A percentile compares a stretch with the other conserved stretches of the same genome.
Evolutionary conservation across 2,329 filamentous ascomycete species (phyloP).

Genomic region (Tolypocladium tropicale): DNA sequence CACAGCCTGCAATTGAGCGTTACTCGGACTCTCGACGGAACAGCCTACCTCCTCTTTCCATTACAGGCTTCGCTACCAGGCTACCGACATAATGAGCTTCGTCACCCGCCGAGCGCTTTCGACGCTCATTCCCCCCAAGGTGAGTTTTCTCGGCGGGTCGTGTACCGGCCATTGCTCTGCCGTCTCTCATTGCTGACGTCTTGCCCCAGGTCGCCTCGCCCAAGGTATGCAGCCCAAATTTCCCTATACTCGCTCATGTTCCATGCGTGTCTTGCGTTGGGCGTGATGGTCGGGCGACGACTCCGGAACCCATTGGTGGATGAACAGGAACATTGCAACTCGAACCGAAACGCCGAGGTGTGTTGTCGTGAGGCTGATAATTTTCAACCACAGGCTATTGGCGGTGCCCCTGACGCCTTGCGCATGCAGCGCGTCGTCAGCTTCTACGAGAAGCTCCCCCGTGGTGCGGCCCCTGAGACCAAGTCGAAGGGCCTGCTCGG

Average conservation of each 20-base stretch:
- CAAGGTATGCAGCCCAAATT: slow-evolving; percentile 43
- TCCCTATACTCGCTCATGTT: background rate
- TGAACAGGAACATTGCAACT: background rate
- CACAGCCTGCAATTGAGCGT: slow-evolving; percentile 24
- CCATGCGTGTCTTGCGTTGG: background rate
- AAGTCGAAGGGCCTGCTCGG: slow-evolving; percentile 75
- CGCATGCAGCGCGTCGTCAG: slow-evolving; percentile 96
- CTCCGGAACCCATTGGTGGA: background rate
- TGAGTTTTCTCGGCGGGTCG: slow-evolving; percentile 30
- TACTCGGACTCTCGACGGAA: slow-evolving; percentile 19
- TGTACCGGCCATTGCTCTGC: slow-evolving; percentile 17
- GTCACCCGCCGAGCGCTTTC: slow-evolving; percentile 84
- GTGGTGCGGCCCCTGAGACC: slow-evolving; percentile 75
- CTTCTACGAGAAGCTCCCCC: slow-evolving; percentile 98
- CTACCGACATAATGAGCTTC: slow-evolving; percentile 72
- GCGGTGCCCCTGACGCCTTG: slow-evolving; percentile 86
- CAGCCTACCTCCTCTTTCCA: slow-evolving; percentile 16
- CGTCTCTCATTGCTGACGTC: slow-evolving; percentile 25
- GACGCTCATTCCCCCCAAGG: slow-evolving; percentile 98
- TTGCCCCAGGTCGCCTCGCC: slow-evolving; percentile 63
- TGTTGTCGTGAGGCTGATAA: slow-evolving; percentile 22
- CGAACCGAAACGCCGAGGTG: slow-evolving; percentile 3
- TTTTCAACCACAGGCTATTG: slow-evolving; percentile 61
- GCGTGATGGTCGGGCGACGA: background rate
- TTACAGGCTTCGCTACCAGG: slow-evolving; percentile 10